phyloP scores from a whole-genome alignment of 805 yeast species.

The Saccharomycopsis guyanensis region DNA sequence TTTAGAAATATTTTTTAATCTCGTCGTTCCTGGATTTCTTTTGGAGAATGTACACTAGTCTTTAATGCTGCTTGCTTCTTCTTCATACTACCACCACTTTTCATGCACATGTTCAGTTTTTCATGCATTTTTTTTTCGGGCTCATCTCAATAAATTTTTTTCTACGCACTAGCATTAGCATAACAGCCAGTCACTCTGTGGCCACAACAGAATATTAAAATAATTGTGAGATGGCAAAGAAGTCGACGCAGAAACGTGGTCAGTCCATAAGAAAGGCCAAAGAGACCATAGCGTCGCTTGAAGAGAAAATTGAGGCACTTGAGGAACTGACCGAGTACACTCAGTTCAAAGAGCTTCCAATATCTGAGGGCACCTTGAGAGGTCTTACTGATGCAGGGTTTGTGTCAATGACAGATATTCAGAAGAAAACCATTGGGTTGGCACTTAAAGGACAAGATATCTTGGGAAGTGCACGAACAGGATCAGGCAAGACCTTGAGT shows the following conservation, averaged over 20 bases:
- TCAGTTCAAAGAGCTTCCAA: constrained; percentile 72
- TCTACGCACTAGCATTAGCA: no score
- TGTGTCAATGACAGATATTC: constrained; percentile 78
- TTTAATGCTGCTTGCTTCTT: no score
- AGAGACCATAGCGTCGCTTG: constrained; percentile 2
- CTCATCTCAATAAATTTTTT: neutral
- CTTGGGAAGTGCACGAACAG: constrained; percentile 80
- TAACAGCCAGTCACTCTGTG: no score
- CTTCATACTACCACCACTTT: no score
- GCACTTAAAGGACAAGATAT: constrained; percentile 74
- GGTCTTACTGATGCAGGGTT: constrained; percentile 80
- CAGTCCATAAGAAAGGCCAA: neutral
- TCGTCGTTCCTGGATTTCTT: no score
- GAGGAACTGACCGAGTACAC: constrained; percentile 27
- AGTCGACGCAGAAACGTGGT: constrained; percentile 1
- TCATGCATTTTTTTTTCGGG: neutral
- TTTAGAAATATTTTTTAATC: no score
- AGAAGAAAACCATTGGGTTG: constrained; percentile 65
- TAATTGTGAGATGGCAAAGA: constrained; percentile 1
- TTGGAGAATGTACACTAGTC: no score
- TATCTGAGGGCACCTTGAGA: constrained; percentile 51
- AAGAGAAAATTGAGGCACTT: constrained; percentile 2
- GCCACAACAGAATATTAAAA: neutral
- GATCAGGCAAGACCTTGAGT: constrained; percentile 83
- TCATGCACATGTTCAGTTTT: no score